Conservation (phyloP, 2,329 filamentous ascomycete genomes). For the Blastomyces gilchristii region DNA sequence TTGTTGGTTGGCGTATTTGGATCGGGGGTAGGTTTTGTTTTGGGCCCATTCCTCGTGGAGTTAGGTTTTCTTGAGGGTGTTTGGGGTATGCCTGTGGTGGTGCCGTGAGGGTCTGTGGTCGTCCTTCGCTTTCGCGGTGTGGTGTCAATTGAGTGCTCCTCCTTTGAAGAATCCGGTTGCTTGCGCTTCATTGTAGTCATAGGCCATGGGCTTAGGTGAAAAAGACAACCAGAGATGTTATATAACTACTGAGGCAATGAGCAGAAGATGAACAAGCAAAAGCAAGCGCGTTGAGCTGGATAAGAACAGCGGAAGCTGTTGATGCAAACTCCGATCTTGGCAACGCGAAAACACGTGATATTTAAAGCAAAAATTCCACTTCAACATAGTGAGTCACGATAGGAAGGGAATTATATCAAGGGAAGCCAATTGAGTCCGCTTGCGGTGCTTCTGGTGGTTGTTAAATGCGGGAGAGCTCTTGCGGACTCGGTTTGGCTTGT, state of each 20-base stretch:
- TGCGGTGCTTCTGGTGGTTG: not conserved
- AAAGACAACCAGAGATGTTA: not conserved
- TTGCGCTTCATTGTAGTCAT: slow-evolving; percentile 32
- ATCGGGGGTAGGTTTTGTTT: slow-evolving; percentile 22
- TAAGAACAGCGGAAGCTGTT: not conserved
- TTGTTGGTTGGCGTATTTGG: slow-evolving; percentile 19
- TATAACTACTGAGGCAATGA: not conserved
- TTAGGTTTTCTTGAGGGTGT: slow-evolving; percentile 20
- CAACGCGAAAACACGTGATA: slow-evolving; percentile 10
- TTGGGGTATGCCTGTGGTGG: slow-evolving; percentile 13
- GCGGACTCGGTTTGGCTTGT: not conserved
- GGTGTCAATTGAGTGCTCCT: slow-evolving; percentile 24
- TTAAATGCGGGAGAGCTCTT: not conserved
- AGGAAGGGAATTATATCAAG: not conserved
- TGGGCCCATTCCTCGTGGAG: slow-evolving; percentile 23
- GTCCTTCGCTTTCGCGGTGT: slow-evolving; percentile 32
- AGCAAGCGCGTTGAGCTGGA: not conserved
- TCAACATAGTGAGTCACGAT: not conserved
- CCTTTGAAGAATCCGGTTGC: slow-evolving; percentile 28
- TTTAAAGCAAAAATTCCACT: not conserved
- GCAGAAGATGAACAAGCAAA: not conserved
- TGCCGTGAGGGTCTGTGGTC: slow-evolving; percentile 19
- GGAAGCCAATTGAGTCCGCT: not conserved
- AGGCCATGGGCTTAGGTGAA: not conserved
- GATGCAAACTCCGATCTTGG: not conserved